These are phyloP conservation scores for Amanita thiersii DNA, from an alignment of 768 basidiomycete species.

Conservation along the genomic window DNA sequence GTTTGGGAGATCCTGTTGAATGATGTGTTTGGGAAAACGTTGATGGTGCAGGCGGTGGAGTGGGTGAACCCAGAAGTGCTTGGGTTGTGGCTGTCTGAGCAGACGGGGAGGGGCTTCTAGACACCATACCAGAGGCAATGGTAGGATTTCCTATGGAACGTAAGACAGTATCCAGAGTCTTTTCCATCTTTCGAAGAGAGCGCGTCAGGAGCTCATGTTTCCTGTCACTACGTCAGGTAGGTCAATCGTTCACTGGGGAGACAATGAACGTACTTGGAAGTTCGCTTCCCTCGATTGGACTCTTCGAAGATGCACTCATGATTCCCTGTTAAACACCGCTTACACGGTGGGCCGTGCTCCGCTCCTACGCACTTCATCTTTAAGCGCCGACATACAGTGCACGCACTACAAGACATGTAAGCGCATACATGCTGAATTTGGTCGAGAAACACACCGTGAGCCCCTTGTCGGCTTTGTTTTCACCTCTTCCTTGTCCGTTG, in stretches of 20 bases:
- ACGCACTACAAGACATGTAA: conserved; percentile 51
- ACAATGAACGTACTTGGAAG: conserved; percentile 54
- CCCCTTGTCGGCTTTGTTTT: conserved; percentile 84
- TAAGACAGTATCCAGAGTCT: conserved; percentile 86
- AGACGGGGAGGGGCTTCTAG: conserved; percentile 68
- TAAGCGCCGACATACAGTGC: conserved; percentile 83
- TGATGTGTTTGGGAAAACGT: conserved; percentile 15
- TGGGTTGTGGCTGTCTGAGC: conserved; percentile 47
- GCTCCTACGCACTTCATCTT: conserved; percentile 94
- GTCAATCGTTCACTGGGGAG: conserved; percentile 11
- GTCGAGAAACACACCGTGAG: conserved; percentile 49
- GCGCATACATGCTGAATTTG: conserved; percentile 11
- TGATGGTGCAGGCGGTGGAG: conserved; percentile 31
- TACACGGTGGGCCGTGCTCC: conserved; percentile 87
- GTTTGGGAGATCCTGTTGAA: conserved; percentile 64
- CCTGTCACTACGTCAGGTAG: conserved; percentile 35
- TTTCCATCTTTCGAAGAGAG: conserved; percentile 86
- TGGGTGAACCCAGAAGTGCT: conserved; percentile 46
- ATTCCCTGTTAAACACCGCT: conserved; percentile 68
- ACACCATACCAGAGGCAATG: conserved; percentile 73
- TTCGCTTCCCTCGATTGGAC: conserved; percentile 88
- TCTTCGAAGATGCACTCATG: conserved; percentile 97
- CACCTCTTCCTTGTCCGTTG: conserved; percentile 50
- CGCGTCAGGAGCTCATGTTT: conserved; percentile 79
- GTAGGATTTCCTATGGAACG: conserved; percentile 82